A percentile compares a stretch with the other conserved stretches of the same genome.
phyloP scores from a whole-genome alignment of 2,329 filamentous ascomycete genomes.

The Alternaria sp. region DNA sequence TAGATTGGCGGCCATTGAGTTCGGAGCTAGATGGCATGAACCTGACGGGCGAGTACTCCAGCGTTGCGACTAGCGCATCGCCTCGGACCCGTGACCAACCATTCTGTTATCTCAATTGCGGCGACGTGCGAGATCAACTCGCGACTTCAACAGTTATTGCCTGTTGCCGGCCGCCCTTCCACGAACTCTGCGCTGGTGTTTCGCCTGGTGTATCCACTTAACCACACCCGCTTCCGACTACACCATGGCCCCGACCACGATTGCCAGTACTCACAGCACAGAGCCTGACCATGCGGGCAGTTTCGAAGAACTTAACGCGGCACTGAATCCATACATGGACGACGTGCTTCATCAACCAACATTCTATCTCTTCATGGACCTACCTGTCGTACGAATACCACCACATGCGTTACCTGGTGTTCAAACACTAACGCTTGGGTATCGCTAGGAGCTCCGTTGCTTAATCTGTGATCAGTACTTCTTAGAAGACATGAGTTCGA shows the following conservation, averaged over 20 bases:
- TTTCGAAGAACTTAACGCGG: not conserved
- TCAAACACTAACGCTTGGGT: not conserved
- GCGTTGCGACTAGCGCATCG: not conserved
- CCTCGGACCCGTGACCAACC: not conserved
- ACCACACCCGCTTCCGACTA: not conserved
- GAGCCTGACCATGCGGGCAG: not conserved
- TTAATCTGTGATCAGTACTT: constrained; percentile 18
- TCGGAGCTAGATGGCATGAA: not conserved
- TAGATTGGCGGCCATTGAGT: not conserved
- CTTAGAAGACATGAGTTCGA: constrained; percentile 9
- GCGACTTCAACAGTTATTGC: not conserved
- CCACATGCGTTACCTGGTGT: not conserved
- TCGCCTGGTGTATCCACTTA: not conserved
- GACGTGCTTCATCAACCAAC: not conserved
- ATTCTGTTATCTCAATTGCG: not conserved
- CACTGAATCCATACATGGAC: constrained; percentile 8
- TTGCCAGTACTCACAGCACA: not conserved
- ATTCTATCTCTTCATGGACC: constrained; percentile 8
- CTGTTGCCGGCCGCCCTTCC: not conserved
- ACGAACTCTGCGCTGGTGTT: not conserved
- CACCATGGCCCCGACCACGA: not conserved
- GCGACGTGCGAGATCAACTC: not conserved
- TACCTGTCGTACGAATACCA: not conserved
- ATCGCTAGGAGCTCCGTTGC: constrained; percentile 1
- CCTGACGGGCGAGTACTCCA: not conserved